A percentile compares a stretch with the other conserved stretches of the same genome.
Conservation (phyloP, 176 grass and related monocot genomes). For the Ensete ventricosum region DNA sequence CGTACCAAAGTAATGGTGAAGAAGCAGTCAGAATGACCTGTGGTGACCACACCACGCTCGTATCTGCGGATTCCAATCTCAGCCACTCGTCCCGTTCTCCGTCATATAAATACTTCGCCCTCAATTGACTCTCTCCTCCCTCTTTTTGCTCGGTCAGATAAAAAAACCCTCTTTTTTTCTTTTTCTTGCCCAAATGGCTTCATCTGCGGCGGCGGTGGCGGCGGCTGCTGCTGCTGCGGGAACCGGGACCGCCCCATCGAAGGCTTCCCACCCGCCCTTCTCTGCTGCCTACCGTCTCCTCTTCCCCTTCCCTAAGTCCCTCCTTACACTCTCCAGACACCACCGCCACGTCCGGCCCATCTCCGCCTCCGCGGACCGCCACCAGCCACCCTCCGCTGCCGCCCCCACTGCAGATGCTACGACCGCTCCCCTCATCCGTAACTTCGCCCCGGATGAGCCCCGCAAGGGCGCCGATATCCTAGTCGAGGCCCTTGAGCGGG, state of each 20-base stretch:
- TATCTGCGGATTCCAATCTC: too few species aligned
- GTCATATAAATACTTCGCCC: too few species aligned
- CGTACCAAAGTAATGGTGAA: too few species aligned
- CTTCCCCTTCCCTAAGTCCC: background rate
- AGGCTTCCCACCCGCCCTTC: background rate
- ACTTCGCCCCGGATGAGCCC: conserved; percentile 38
- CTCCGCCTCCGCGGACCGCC: background rate
- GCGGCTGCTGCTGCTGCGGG: background rate
- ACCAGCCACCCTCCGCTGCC: background rate
- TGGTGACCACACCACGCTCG: too few species aligned
- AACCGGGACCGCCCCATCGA: background rate
- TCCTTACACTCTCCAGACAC: background rate
- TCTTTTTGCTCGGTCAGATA: background rate
- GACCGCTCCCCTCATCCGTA: conserved; percentile 28
- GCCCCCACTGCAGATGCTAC: background rate
- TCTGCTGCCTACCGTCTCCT: background rate
- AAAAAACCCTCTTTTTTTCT: background rate
- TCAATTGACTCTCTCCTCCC: background rate
- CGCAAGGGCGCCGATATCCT: conserved; percentile 91
- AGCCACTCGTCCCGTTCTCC: too few species aligned
- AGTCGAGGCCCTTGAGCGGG: conserved; percentile 79
- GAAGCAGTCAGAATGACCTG: too few species aligned
- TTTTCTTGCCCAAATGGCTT: background rate
- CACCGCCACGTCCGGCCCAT: background rate
- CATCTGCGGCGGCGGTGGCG: background rate